phyloP scores from a whole-genome alignment of 2,329 filamentous ascomycete genomes.

The Fusarium temperatum region DNA sequence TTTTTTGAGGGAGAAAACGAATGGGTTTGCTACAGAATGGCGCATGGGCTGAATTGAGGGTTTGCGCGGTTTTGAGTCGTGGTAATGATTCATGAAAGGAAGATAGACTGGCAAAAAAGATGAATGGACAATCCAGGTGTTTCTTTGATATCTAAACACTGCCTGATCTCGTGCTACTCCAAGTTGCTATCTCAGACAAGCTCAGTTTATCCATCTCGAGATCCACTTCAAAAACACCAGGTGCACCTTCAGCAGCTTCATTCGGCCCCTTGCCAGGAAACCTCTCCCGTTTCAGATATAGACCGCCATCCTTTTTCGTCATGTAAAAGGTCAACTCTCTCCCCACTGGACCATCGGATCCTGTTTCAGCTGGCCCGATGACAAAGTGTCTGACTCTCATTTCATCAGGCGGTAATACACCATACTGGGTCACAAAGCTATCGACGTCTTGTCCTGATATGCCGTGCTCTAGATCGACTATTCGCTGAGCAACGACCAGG shows the following conservation, averaged over 20 bases:
- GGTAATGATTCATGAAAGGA: slow-evolving; percentile 25
- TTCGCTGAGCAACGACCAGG: slow-evolving; percentile 12
- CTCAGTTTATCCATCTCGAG: not conserved
- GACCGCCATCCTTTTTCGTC: not conserved
- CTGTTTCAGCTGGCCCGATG: not conserved
- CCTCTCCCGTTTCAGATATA: slow-evolving; percentile 1
- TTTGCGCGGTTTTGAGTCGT: not conserved
- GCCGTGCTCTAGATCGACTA: slow-evolving; percentile 12
- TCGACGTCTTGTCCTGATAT: not conserved
- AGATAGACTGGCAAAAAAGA: not conserved
- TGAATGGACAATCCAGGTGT: slow-evolving; percentile 1
- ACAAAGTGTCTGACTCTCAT: slow-evolving; percentile 18
- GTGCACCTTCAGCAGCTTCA: not conserved
- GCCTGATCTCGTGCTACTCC: not conserved
- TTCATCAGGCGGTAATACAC: not conserved
- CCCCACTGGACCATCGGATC: not conserved
- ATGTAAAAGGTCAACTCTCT: slow-evolving; percentile 13
- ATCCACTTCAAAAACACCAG: slow-evolving; percentile 7
- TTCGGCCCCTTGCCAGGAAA: not conserved
- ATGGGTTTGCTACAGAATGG: not conserved
- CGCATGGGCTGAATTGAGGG: not conserved
- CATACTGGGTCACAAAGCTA: not conserved
- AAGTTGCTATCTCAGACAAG: not conserved
- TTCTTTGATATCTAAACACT: not conserved
- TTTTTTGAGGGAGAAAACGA: too few relatives aligned